phyloP scores from a whole-genome alignment of 129 eudicot species.

The Helianthus tuberosus region DNA sequence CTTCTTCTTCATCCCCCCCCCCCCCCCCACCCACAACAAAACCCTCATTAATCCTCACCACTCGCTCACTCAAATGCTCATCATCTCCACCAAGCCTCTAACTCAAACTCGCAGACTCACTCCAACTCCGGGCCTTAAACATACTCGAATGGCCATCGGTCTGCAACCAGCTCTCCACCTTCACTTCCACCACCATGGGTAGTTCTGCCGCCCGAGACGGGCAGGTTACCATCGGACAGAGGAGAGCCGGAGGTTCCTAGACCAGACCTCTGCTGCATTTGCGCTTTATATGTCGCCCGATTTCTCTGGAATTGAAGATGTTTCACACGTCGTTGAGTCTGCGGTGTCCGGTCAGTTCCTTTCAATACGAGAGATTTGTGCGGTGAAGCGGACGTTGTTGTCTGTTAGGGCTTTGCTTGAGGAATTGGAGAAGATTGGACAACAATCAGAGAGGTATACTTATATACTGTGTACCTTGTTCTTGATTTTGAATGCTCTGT shows the following conservation, averaged over 20 bases:
- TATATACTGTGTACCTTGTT: not conserved
- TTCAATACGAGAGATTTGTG: slow-evolving; percentile 59
- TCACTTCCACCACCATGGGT: slow-evolving; percentile 90
- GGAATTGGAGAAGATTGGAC: slow-evolving; percentile 50
- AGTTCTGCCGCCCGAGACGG: slow-evolving; percentile 49
- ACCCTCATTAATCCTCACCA: slow-evolving; percentile 22
- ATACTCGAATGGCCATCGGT: slow-evolving; percentile 87
- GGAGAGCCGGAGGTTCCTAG: slow-evolving; percentile 62
- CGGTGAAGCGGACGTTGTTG: slow-evolving; percentile 58
- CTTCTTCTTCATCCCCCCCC: slow-evolving; percentile 31
- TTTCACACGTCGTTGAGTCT: slow-evolving; percentile 48
- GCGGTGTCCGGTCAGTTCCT: slow-evolving; percentile 48
- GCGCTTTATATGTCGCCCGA: slow-evolving; percentile 57
- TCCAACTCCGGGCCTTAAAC: slow-evolving; percentile 62
- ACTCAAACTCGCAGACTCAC: slow-evolving; percentile 55
- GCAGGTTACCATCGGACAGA: slow-evolving; percentile 54
- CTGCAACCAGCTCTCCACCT: slow-evolving; percentile 74
- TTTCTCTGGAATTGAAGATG: slow-evolving; percentile 75
- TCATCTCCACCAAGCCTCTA: slow-evolving; percentile 27
- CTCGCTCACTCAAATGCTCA: slow-evolving; percentile 28
- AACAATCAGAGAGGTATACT: slow-evolving; percentile 46
- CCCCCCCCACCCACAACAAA: too few relatives aligned
- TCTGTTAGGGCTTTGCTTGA: slow-evolving; percentile 60
- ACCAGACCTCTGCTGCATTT: slow-evolving; percentile 86
- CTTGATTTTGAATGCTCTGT: too few relatives aligned